Evolutionary conservation across 2,329 filamentous ascomycete genomes (phyloP).

Genomic region (Neurospora crassa): DNA sequence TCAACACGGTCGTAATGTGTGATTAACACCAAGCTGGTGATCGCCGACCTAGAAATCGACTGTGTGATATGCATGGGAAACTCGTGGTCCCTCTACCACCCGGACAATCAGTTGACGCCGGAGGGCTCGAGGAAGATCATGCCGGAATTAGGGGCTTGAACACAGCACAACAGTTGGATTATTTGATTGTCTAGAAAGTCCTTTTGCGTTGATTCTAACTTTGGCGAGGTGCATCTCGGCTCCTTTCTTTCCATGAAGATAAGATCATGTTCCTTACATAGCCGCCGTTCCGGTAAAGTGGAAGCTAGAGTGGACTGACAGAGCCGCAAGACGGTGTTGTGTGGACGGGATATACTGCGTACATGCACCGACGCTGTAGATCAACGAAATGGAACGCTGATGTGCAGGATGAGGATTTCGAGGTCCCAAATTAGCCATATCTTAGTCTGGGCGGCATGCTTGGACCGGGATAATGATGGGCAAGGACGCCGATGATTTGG

Average conservation of each 20-base stretch:
- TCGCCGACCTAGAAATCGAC: not conserved
- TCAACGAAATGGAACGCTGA: not conserved
- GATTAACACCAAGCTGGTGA: not conserved
- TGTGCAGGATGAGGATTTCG: not conserved
- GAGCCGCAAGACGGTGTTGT: not conserved
- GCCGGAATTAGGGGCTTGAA: not conserved
- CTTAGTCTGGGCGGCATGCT: not conserved
- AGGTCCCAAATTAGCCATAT: not conserved
- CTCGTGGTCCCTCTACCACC: not conserved
- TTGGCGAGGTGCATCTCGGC: not conserved
- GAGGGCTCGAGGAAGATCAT: not conserved
- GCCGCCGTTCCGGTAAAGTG: not conserved
- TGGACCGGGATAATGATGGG: not conserved
- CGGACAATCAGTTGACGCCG: not conserved
- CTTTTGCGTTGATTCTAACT: not conserved
- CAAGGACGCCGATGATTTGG: not conserved
- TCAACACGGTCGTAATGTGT: not conserved
- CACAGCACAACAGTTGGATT: not conserved
- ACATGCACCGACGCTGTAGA: not conserved
- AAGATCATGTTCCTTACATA: not conserved
- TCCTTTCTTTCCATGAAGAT: not conserved
- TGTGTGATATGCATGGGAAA: not conserved
- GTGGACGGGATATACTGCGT: not conserved
- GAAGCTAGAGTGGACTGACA: not conserved
- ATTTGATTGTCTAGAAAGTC: not conserved